Evolutionary conservation across 2,329 filamentous ascomycete species (phyloP), one percentile per base, ranked within the genome.

Genomic region (Xylariaceae sp.): DNA sequence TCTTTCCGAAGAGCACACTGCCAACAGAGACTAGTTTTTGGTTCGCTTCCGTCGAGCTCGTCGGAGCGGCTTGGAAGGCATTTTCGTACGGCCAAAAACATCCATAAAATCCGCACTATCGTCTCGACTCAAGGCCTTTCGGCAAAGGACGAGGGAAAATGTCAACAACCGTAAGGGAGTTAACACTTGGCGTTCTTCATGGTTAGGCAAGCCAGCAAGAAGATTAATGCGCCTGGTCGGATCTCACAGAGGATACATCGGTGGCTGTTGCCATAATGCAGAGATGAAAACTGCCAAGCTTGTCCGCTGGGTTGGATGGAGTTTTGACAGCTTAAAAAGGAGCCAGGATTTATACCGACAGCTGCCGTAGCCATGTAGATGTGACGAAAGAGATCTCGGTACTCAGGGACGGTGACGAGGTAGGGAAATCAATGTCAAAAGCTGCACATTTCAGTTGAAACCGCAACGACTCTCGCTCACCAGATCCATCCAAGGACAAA

Each of bases 21-120:
- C 87, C 89, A 86, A 89, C 88, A 74, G 80, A 87, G 90, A 96
- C 88, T 86, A 78, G 90, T 94, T 92, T 97, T 96, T 96, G 88
- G 62, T 88, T 92, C 88, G 89, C 87, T 88, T 86, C 85, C 85
- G 70, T 70, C 72, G 67, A 64, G 69, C 68, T 67, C 63, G 51
- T 56, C 68, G 57, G 68, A 71, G 72, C 70, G 69, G 72, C 69
- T 72, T 75, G 83, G 84, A 87, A 85, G 88, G 88, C 86, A 75
- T 78, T 77, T 71, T 71, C 78, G 80, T 86, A 82, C 90, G 90
- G 83, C 88, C 90, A 96, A 97, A 96, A 85, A 92, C 90, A 87
- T 95, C 90, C 82, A 80, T 82, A 96, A 97, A 97, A 96, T 85
- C 85, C 90, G 90, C 84, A 78, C 79, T 83, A 52, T 83, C 82